Evolutionary conservation across 2,329 filamentous ascomycete genomes (phyloP).

Genomic region (Ophiostoma novo-ulmi): DNA sequence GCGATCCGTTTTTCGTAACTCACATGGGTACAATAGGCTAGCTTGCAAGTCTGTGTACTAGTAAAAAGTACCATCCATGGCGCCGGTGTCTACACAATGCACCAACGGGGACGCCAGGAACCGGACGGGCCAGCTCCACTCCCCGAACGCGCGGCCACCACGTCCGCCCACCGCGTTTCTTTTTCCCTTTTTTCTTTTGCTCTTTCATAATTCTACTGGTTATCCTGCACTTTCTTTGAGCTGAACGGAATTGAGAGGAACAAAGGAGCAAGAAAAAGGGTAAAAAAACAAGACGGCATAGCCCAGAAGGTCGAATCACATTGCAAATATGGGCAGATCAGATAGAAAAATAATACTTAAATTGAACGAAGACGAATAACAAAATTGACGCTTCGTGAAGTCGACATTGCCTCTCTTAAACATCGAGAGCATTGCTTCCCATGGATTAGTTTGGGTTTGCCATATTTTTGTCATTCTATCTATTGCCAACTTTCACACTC

Average conservation of each 20-base stretch:
- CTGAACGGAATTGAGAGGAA: neutral
- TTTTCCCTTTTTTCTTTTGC: neutral
- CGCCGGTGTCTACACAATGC: neutral
- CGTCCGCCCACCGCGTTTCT: conserved; percentile 12
- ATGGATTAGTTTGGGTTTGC: neutral
- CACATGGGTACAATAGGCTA: neutral
- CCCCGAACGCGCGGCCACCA: conserved; percentile 11
- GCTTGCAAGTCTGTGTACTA: neutral
- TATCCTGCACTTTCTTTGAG: neutral
- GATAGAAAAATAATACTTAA: neutral
- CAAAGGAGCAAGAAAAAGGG: neutral
- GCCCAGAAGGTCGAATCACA: neutral
- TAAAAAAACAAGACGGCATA: neutral
- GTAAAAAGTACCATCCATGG: conserved; percentile 4
- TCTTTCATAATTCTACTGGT: neutral
- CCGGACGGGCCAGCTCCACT: neutral
- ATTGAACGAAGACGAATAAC: neutral
- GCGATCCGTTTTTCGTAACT: neutral
- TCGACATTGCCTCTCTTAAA: neutral
- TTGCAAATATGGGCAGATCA: neutral
- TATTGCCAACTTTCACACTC: neutral
- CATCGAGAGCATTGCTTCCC: neutral
- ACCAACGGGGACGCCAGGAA: conserved; percentile 7
- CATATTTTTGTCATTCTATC: neutral
- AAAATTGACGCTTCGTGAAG: neutral